Percentiles rank a stretch among this genome's conserved stretches.
Conservation (phyloP, 257 asterid genomes). For the Handroanthus guayacan region DNA sequence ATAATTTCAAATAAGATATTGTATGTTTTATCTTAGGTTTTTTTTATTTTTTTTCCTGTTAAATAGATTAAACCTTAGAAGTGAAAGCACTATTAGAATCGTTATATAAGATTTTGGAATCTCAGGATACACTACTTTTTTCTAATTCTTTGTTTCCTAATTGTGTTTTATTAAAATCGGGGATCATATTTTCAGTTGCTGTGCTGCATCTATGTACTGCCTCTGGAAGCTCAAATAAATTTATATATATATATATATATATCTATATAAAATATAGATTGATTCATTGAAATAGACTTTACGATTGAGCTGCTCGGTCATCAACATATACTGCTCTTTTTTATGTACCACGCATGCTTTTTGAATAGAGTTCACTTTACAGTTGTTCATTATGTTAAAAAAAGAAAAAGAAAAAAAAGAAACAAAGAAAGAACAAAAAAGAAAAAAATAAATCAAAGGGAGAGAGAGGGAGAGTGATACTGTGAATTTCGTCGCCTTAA, state of each 20-base stretch:
- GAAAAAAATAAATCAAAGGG: no score
- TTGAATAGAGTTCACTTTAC: neutral
- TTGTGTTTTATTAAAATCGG: neutral
- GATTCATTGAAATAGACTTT: neutral
- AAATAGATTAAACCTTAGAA: neutral
- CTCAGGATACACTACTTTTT: neutral
- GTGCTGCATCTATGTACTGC: neutral
- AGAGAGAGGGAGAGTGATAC: neutral
- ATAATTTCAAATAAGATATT: neutral
- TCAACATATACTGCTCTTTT: neutral
- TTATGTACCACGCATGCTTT: neutral
- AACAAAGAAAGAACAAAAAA: no score
- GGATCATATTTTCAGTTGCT: neutral
- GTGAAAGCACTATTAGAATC: neutral
- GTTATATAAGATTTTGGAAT: slow-evolving; percentile 3
- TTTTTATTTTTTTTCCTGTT: neutral
- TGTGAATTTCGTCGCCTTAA: neutral
- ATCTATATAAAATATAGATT: no score
- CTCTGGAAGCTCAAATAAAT: neutral
- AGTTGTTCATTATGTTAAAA: neutral
- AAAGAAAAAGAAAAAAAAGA: no score
- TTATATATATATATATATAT: neutral
- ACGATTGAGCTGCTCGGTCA: neutral
- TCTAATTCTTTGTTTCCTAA: neutral
- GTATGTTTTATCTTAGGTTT: neutral